These are phyloP conservation scores for Anastatica hierochuntica DNA, from an alignment of 345 rosid species.

Conservation along the genomic window DNA sequence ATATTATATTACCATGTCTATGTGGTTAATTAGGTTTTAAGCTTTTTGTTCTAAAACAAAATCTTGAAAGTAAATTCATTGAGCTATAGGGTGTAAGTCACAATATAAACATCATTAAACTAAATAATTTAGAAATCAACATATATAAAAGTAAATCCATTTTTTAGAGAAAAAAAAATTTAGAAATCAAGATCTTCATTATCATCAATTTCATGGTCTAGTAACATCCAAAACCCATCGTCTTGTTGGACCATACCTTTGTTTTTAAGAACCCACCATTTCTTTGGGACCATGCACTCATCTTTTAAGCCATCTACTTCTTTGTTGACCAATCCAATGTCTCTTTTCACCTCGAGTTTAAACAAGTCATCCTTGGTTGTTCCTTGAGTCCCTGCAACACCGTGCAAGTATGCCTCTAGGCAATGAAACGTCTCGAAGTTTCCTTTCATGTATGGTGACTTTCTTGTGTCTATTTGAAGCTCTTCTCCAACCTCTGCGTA, in stretches of 20 bases:
- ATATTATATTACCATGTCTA: no score
- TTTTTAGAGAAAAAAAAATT: no score
- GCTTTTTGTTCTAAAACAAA: no score
- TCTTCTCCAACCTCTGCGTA: slow-evolving; percentile 66
- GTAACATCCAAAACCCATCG: slow-evolving; percentile 73
- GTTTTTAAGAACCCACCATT: slow-evolving; percentile 47
- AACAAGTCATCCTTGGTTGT: slow-evolving; percentile 35
- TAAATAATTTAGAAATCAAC: no score
- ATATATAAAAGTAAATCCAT: no score
- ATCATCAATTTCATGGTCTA: slow-evolving; percentile 54
- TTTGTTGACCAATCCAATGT: slow-evolving; percentile 52
- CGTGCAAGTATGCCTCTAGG: no score
- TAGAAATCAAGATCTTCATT: slow-evolving; percentile 18
- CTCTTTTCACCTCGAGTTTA: slow-evolving; percentile 49
- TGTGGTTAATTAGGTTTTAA: no score
- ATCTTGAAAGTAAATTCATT: no score
- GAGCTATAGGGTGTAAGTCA: no score
- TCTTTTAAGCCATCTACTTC: slow-evolving; percentile 42
- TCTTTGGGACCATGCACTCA: slow-evolving; percentile 43
- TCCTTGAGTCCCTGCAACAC: slow-evolving; percentile 59
- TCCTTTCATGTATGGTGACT: no score
- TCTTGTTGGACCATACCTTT: slow-evolving; percentile 73
- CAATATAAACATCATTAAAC: no score
- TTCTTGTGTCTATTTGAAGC: slow-evolving; percentile 46
- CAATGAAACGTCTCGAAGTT: no score